Evolutionary conservation across 371 early-diverging fungal species (phyloP).

Genomic region (Haplosporangium sp.): DNA sequence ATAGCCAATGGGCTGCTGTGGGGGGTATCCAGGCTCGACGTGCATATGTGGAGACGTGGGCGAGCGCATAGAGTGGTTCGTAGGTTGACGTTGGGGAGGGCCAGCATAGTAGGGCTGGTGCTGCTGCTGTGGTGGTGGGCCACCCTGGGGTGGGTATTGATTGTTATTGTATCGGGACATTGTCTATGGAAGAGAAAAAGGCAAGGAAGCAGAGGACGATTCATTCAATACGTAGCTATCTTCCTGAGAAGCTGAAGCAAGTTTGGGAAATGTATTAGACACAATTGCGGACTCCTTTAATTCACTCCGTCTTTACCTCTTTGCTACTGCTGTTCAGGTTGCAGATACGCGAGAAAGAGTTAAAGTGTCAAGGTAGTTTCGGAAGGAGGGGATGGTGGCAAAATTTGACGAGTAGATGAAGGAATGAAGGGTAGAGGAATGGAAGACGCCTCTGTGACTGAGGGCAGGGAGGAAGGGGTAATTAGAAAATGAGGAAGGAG

Average conservation of each 20-base stretch:
- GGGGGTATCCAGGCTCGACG: conserved; percentile 17
- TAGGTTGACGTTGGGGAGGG: conserved; percentile 23
- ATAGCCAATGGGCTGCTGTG: conserved; percentile 35
- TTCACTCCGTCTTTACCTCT: not conserved
- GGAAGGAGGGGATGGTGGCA: too few relatives aligned
- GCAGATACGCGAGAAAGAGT: not conserved
- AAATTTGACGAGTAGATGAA: not conserved
- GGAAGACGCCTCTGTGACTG: conserved; percentile 7
- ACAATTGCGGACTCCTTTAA: too few relatives aligned
- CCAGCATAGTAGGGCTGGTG: conserved; percentile 33
- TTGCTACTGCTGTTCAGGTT: too few relatives aligned
- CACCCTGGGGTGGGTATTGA: conserved; percentile 37
- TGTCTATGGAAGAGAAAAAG: not conserved
- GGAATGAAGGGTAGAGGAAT: not conserved
- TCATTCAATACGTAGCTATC: too few relatives aligned
- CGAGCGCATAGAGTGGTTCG: conserved; percentile 27
- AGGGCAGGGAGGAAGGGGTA: conserved; percentile 10
- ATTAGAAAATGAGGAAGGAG: not conserved
- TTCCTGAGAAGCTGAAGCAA: too few relatives aligned
- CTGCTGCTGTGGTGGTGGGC: conserved; percentile 20
- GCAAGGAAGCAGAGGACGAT: too few relatives aligned
- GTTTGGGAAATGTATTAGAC: too few relatives aligned
- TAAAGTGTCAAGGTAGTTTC: not conserved
- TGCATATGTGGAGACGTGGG: conserved; percentile 30
- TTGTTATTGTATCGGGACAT: conserved; percentile 38